phyloP scores from a whole-genome alignment of 306 rosid genomes.

The Glycine soja region DNA sequence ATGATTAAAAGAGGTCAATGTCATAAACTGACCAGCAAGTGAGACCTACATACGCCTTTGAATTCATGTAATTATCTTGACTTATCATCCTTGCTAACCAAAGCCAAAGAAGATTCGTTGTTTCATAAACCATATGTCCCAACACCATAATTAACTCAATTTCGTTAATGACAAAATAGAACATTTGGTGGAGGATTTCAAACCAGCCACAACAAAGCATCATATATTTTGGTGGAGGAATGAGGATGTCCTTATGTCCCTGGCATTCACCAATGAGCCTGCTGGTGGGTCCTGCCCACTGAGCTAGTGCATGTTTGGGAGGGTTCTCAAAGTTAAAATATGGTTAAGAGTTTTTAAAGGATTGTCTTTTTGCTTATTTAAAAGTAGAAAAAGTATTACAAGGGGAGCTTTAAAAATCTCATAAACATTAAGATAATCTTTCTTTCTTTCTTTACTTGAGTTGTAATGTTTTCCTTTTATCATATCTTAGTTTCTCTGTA shows the following conservation, averaged over 20 bases:
- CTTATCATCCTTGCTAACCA: slow-evolving; percentile 31
- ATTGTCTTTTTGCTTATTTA: not conserved
- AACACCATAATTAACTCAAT: slow-evolving; percentile 41
- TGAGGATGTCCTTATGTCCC: slow-evolving; percentile 22
- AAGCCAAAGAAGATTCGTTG: slow-evolving; percentile 25
- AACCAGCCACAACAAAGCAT: slow-evolving; percentile 13
- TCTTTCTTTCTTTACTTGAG: not conserved
- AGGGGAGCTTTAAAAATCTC: not conserved
- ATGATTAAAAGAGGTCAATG: slow-evolving; percentile 10
- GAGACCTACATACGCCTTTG: slow-evolving; percentile 28
- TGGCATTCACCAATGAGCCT: no score
- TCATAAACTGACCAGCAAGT: slow-evolving; percentile 26
- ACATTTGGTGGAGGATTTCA: slow-evolving; percentile 11
- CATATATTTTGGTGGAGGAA: slow-evolving; percentile 10
- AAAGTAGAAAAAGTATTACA: not conserved
- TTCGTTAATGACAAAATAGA: slow-evolving; percentile 20
- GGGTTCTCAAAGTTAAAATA: not conserved
- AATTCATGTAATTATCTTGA: slow-evolving; percentile 36
- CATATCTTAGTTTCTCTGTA: not conserved
- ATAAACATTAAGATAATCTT: not conserved
- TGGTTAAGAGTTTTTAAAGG: not conserved
- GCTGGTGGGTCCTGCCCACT: slow-evolving; percentile 29
- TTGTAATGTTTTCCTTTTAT: slow-evolving; percentile 10
- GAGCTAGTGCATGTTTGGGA: slow-evolving; percentile 4
- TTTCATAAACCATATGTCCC: slow-evolving; percentile 11